These are phyloP conservation scores for Globisporangium heterothallicum DNA, from an alignment of 352 stramenopile species.

Conservation along the genomic window DNA sequence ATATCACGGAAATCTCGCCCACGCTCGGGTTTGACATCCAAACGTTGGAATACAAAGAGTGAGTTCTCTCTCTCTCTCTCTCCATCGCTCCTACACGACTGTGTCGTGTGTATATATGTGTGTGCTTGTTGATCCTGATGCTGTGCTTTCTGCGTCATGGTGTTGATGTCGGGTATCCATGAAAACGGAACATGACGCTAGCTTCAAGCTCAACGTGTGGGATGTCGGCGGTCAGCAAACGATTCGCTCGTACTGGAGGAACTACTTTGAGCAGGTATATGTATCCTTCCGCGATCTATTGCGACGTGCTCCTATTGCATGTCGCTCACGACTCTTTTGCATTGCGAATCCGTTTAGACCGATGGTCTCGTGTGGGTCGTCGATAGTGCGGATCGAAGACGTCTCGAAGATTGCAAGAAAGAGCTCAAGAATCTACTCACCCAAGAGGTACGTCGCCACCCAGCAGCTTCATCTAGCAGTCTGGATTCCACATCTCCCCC, in stretches of 20 bases:
- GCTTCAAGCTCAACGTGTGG: slow-evolving; percentile 87
- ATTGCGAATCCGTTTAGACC: slow-evolving; percentile 61
- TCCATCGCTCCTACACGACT: no score
- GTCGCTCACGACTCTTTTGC: not conserved
- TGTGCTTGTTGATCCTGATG: not conserved
- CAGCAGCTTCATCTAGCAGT: not conserved
- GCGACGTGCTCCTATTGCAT: not conserved
- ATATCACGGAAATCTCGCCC: slow-evolving; percentile 96
- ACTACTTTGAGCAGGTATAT: slow-evolving; percentile 94
- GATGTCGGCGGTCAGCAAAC: slow-evolving; percentile 97
- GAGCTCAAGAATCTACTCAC: slow-evolving; percentile 88
- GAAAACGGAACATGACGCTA: no score
- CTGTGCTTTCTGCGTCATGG: not conserved
- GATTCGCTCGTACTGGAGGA: slow-evolving; percentile 97
- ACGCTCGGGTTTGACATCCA: slow-evolving; percentile 99
- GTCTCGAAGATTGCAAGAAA: slow-evolving; percentile 92
- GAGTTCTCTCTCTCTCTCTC: no score
- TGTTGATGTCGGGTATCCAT: not conserved
- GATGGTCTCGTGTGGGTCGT: slow-evolving; percentile 99
- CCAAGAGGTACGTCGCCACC: slow-evolving; percentile 57
- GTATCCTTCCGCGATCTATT: no score
- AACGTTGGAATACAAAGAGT: slow-evolving; percentile 95
- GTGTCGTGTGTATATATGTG: not conserved
- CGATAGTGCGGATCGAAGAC: slow-evolving; percentile 92
- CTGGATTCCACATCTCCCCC: not conserved